These are phyloP conservation scores for Cytospora paraplurivora DNA, from an alignment of 2,329 filamentous ascomycete species.

Conservation along the genomic window DNA sequence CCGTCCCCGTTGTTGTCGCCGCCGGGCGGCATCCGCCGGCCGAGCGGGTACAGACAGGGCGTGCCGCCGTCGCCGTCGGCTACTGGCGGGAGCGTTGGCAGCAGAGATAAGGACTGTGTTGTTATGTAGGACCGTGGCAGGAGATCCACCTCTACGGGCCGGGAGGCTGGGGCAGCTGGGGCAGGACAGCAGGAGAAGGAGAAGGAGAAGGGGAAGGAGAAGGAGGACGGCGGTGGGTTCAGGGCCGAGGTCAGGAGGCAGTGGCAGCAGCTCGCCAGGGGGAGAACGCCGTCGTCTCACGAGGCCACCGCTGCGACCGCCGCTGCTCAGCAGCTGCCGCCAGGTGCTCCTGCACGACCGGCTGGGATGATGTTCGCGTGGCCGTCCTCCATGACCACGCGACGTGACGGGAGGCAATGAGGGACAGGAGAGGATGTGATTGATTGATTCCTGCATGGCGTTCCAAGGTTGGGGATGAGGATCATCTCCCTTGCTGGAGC, in stretches of 20 bases:
- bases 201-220: background rate
- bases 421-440: background rate
- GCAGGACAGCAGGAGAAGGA: too few species aligned
- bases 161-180: too few species aligned
- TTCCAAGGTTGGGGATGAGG: background rate
- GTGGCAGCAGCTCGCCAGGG: background rate
- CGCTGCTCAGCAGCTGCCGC: background rate
- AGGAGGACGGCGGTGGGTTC: background rate
- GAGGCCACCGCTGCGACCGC: background rate
- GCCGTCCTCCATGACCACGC: background rate
- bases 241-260: background rate
- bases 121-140: constrained; percentile 46
- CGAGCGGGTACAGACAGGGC: constrained; percentile 31
- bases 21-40: constrained; percentile 6
- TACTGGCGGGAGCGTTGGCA: constrained; percentile 27
- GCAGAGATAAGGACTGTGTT: constrained; percentile 45
- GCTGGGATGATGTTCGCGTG: background rate
- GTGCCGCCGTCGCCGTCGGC: constrained; percentile 34
- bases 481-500: background rate
- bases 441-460: background rate
- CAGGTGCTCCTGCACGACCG: background rate
- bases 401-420: background rate
- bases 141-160: background rate
- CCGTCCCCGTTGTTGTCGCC: constrained; percentile 23
- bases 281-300: background rate